Base-by-base conservation (phyloP, 345 rosid genomes). In the Citrus hindsii region DNA sequence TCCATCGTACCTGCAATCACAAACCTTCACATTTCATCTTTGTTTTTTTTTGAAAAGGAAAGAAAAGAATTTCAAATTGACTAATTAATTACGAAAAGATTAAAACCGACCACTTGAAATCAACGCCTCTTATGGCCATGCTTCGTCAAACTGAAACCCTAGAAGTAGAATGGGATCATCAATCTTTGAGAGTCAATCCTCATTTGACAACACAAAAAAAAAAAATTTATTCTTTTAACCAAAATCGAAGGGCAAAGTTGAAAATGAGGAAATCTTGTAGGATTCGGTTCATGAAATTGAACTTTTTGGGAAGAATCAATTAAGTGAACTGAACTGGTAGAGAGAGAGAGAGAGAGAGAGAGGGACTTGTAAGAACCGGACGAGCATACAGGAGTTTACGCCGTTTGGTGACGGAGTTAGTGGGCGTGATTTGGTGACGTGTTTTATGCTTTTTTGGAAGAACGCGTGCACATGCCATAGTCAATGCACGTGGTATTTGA, bases 41-140 rank as follows among this genome's bases (percentile, higher is more conserved):
- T 0, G n/a, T 32, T 9, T 32, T 10, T 37, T 37, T 37, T 6
- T 37, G 8, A 37, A 10, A 46, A 42, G 51, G 51, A 46, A 46
- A 12, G 18, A 46, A 46, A 13, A 13, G 51, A 46, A 46, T 3
- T 42, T n/a, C 25, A 69, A 59, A 4, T 22, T 22, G 27, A 56
- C 4, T 5, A 6, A 42, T 2, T 46, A 64, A 3, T 42, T 5
- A 46, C 25, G 8, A 25, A 75, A 80, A 66, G 58, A 78, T 69
- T 55, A 69, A 78, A 80, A 77, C 92, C 76, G 27, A 97, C 99
- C 98, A 97, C 91, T 97, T 92, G 89, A 94, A 93, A 88, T 97
- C 94, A 67, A 92, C 92, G 65, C 99, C 98, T 84, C 97, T 81
- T 66, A 91, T 86, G 70, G 98, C 94, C 98, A 94, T 97, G 76